A percentile compares a stretch with the other conserved stretches of the same genome.
phyloP scores from a whole-genome alignment of 148 eudicot genomes.

The Rhododendron henanense region DNA sequence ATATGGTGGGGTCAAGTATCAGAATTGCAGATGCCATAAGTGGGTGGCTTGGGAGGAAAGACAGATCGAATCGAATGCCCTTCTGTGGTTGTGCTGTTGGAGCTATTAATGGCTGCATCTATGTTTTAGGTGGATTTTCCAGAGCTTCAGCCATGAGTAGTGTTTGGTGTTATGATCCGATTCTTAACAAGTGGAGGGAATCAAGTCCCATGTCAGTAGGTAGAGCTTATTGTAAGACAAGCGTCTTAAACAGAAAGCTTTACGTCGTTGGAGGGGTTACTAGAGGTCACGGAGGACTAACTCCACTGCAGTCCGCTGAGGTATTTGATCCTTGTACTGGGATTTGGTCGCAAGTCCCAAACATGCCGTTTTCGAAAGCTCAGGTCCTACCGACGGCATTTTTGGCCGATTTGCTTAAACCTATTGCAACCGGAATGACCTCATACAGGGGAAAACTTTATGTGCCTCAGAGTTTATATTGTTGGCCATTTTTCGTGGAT shows the following conservation, averaged over 20 bases:
- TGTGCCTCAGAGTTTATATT: conserved; percentile 91
- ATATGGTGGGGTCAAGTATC: conserved; percentile 50
- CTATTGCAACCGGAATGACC: conserved; percentile 93
- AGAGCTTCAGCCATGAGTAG: conserved; percentile 59
- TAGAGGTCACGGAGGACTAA: conserved; percentile 63
- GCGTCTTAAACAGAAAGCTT: conserved; percentile 69
- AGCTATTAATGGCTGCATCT: conserved; percentile 76
- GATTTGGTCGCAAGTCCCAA: conserved; percentile 71
- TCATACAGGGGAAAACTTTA: conserved; percentile 78
- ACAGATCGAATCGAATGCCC: conserved; percentile 44
- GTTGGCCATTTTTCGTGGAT: conserved; percentile 98
- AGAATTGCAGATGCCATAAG: conserved; percentile 66
- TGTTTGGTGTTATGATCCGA: conserved; percentile 77
- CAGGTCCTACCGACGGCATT: conserved; percentile 82
- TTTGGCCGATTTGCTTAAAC: conserved; percentile 80
- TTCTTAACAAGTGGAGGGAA: conserved; percentile 69
- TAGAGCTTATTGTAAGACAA: conserved; percentile 87
- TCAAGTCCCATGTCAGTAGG: conserved; percentile 63
- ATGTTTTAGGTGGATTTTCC: conserved; percentile 74
- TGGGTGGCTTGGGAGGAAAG: conserved; percentile 72
- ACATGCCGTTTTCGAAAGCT: conserved; percentile 95
- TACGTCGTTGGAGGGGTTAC: conserved; percentile 94
- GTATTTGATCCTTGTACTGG: conserved; percentile 72
- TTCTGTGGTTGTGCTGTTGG: conserved; percentile 87
- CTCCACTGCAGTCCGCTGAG: conserved; percentile 89